Conservation (phyloP, 345 rosid species). For the Zanthoxylum bungeanum region DNA sequence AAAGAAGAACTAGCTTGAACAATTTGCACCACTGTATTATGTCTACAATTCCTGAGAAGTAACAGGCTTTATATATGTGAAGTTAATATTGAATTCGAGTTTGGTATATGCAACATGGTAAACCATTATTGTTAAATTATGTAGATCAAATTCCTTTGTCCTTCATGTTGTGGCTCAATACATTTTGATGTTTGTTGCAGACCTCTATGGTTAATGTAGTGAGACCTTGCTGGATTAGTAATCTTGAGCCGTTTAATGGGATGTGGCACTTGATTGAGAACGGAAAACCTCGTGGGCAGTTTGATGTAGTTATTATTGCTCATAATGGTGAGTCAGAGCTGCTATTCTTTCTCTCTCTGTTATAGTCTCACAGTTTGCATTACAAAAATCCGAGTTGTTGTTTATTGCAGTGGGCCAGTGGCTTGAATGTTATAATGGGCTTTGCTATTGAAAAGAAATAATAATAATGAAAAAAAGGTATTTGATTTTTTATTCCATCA, state of each 20-base stretch:
- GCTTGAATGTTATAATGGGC: neutral
- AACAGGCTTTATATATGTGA: neutral
- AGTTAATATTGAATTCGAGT: neutral
- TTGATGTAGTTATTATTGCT: constrained; percentile 85
- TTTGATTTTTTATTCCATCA: neutral
- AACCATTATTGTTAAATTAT: neutral
- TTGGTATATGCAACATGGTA: neutral
- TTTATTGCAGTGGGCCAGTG: neutral
- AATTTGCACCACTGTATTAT: neutral
- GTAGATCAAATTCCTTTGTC: neutral
- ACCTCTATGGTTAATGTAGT: constrained; percentile 58
- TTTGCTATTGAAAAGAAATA: neutral
- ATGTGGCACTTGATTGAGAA: constrained; percentile 95
- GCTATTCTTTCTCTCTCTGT: constrained; percentile 3
- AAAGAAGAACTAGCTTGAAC: neutral
- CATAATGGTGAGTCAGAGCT: constrained; percentile 65
- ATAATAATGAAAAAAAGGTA: too few relatives aligned
- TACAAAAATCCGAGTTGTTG: neutral
- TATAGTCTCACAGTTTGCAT: neutral
- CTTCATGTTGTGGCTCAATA: constrained; percentile 5
- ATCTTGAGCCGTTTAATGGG: constrained; percentile 76
- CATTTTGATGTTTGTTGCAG: constrained; percentile 41
- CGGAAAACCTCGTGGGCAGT: constrained; percentile 67
- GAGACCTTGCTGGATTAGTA: constrained; percentile 96
- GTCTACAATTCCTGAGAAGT: neutral